Percentiles rank a stretch among this genome's conserved stretches.
phyloP scores from a whole-genome alignment of 2,329 filamentous ascomycete genomes.

The Magnaporthiopsis incrustans region DNA sequence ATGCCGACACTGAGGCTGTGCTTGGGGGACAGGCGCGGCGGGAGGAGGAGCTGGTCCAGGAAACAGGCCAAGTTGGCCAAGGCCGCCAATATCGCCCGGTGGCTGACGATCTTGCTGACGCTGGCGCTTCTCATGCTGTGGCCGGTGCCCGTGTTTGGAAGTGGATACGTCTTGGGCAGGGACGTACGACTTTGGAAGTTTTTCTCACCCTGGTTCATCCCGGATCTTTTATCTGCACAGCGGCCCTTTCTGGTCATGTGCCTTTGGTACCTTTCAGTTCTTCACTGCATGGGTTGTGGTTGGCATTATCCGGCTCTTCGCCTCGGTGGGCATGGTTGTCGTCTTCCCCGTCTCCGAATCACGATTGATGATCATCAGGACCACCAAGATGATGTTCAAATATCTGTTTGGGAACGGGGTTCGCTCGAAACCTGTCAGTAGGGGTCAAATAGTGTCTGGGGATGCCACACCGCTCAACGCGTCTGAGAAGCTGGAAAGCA shows the following conservation, averaged over 20 bases:
- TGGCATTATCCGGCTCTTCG: slow-evolving; percentile 74
- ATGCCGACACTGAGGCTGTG: not conserved
- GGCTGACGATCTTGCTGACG: slow-evolving; percentile 29
- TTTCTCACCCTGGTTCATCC: not conserved
- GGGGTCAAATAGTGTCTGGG: not conserved
- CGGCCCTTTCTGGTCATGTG: not conserved
- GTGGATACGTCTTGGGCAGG: slow-evolving; percentile 72
- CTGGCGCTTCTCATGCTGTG: slow-evolving; percentile 70
- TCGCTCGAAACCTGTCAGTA: not conserved
- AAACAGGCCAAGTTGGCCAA: slow-evolving; percentile 1
- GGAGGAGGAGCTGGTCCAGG: slow-evolving; percentile 5
- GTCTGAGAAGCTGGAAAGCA: not conserved
- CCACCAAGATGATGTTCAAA: not conserved
- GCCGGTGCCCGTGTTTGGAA: slow-evolving; percentile 88
- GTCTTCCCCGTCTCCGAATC: slow-evolving; percentile 79
- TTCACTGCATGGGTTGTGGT: slow-evolving; percentile 76
- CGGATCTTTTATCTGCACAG: not conserved
- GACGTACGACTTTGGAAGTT: not conserved
- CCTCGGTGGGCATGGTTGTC: slow-evolving; percentile 63
- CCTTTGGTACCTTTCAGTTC: slow-evolving; percentile 40
- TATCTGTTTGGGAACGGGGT: not conserved
- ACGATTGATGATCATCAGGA: slow-evolving; percentile 24
- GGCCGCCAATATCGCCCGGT: not conserved
- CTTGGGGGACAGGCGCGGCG: slow-evolving; percentile 10
- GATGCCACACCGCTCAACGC: not conserved